Base-by-base conservation (phyloP, 2,329 filamentous ascomycete genomes). In the Aspergillus pseudotamarii region DNA sequence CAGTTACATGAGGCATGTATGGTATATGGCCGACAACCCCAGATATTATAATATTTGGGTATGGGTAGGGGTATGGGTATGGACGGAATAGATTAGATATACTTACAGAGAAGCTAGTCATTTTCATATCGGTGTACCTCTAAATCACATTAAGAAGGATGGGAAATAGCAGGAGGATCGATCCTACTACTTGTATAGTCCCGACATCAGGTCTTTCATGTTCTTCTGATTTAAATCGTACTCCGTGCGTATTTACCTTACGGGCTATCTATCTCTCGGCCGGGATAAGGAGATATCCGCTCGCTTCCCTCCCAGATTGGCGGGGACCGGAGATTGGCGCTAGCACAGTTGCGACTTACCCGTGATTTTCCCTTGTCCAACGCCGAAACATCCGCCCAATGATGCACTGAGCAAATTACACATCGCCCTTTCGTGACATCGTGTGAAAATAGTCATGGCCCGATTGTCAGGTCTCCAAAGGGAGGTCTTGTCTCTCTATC, bases 401-500 rank as follows among this genome's bases (percentile, higher is more conserved):
- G 26, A 32, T 26, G 46, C 26, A 2, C 14, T n/a, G 46, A 50
- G 26, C 26, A 28, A 50, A 19, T 26, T 8, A 14, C 12, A 48
- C 34, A 36, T 14, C 4, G 26, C n/a, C 26, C 23, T 50, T 28
- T 50, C 11, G 14, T 19, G 26, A 50, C 26, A 30, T 63, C 61
- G 34, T 54, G 57, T 26, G 57, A 10, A 41, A 48, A 58, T 61
- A 19, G 4, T 28, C 59, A 77, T 77, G 74, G 71, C 73, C 38
- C 69, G 88, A 71, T 82, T 94, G 30, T 96, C 94, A 9, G 95
- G 95, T 41, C 83, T 98, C n/a, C 94, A 98, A 76, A 90, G 87
- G 72, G 93, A 97, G 73, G 94, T 97, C 4, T 79, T 98, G 58
- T 84, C 88, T 38, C 86, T 99, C 16, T 99, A 98, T 77, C 89